Evolutionary conservation across 1,284 basidiomycete species (phyloP), one percentile per base, ranked within the genome.

Genomic region (Trametes polyzona): DNA sequence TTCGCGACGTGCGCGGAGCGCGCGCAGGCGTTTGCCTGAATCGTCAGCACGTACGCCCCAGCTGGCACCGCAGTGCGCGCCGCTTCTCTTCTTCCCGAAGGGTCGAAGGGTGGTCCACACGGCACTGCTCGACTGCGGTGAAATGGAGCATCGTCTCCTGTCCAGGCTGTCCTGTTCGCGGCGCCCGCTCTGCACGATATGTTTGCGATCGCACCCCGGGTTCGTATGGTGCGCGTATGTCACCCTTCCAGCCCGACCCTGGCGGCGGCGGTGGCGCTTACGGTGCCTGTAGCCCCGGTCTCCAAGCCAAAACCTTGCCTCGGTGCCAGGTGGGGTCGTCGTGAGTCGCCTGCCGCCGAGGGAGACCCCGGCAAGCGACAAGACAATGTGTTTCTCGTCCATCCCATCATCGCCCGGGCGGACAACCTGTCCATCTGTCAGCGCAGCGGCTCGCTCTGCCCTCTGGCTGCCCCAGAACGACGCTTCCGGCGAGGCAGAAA

Each of bases 1-100:
- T 35, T 16, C 17, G 43, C 49, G 55, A 57, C 42, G 42, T 37
- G 33, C 10, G 19, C 57, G 57, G 52, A 59, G 49, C 52, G 57
- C 52, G 37, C 52, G 14, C 19, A 2, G 9, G 3, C 23, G 16
- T 17, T 19, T 33, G 26, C 46, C 46, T 26, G 24, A 30, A 14
- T 47, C 21, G 52, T n/a, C n/a, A n/a, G n/a, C n/a, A n/a, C n/a
- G n/a, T 26, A 3, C 29, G 33, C 42, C 32, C 14, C 21, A 23
- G 36, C 26, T 11, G 37, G 19, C 14, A 8, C 37, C 14, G 19
- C 47, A 21, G 35, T 39, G 30, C 14, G 6, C 48, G 17, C 19
- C 14, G 17, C 37, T 23, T 47, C 26, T 10, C 19, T 23, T 24
- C 44, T 50, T 41, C 48, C 39, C 39, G 48, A 50, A 33, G 33